Evolutionary conservation across 1,139 yeast species (phyloP).

Genomic region (Groenewaldozyma auringiensis): DNA sequence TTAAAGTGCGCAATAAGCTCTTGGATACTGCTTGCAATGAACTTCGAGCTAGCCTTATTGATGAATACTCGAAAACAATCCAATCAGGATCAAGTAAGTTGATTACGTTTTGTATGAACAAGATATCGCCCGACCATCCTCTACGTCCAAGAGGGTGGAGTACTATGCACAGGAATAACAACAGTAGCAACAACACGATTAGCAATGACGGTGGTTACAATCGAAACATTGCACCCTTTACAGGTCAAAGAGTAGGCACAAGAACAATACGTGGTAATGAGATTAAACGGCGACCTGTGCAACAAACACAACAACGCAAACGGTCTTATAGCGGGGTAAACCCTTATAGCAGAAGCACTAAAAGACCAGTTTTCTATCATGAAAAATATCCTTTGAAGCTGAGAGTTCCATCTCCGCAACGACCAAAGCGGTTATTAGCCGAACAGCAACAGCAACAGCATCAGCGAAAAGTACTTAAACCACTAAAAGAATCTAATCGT

Average conservation of each 20-base stretch:
- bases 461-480: neutral
- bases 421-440: neutral
- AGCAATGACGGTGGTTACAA: neutral
- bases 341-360: neutral
- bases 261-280: neutral
- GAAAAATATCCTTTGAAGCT: neutral
- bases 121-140: constrained; percentile 1
- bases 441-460: constrained; percentile 1
- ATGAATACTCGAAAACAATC: constrained; percentile 2
- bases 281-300: neutral
- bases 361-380: neutral
- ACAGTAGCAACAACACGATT: neutral
- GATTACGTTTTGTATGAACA: constrained; percentile 2
- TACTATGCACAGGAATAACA: neutral
- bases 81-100: neutral
- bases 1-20: neutral
- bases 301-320: neutral
- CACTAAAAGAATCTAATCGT: neutral
- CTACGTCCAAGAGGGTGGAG: neutral
- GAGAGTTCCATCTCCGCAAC: constrained; percentile 1
- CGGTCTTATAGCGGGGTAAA: neutral
- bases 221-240: neutral
- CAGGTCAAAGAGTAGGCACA: neutral
- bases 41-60: constrained; percentile 1
- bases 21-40: constrained; percentile 2